These are phyloP conservation scores for Globisporangium radiosum DNA, from an alignment of 352 stramenopile species.

Conservation along the genomic window DNA sequence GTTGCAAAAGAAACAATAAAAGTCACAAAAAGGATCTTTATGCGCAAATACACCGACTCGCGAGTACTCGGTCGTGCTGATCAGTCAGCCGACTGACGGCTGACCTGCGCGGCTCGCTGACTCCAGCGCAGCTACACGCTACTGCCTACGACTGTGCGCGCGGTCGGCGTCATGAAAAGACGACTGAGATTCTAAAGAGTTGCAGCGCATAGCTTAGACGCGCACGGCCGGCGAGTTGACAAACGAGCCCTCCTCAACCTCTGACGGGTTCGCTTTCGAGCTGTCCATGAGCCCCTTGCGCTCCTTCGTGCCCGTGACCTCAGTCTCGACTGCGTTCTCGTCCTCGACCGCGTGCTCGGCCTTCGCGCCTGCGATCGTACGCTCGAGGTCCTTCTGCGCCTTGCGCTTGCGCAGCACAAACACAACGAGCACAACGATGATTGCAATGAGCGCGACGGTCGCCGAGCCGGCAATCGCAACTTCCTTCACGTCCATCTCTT, in stretches of 20 bases:
- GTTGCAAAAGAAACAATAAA: too few species aligned
- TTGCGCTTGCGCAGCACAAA: constrained; percentile 76
- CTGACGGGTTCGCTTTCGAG: constrained; percentile 53
- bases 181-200: constrained; percentile 7
- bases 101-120: too few species aligned
- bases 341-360: constrained; percentile 68
- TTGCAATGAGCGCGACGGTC: constrained; percentile 50
- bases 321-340: constrained; percentile 40
- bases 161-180: constrained; percentile 11
- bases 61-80: too few species aligned
- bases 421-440: constrained; percentile 60
- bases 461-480: constrained; percentile 59
- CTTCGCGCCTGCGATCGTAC: constrained; percentile 77
- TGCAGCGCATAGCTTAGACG: constrained; percentile 32
- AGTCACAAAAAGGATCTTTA: too few species aligned
- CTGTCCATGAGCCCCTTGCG: constrained; percentile 68
- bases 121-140: not conserved
- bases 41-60: too few species aligned
- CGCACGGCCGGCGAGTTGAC: constrained; percentile 79
- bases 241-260: constrained; percentile 69
- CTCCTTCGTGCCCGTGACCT: constrained; percentile 58
- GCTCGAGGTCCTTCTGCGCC: constrained; percentile 71
- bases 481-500: constrained; percentile 57
- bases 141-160: constrained; percentile 8
- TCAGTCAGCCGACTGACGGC: too few species aligned